Evolutionary conservation across 768 basidiomycete genomes (phyloP).

Genomic region (Kondoa malvinella): DNA sequence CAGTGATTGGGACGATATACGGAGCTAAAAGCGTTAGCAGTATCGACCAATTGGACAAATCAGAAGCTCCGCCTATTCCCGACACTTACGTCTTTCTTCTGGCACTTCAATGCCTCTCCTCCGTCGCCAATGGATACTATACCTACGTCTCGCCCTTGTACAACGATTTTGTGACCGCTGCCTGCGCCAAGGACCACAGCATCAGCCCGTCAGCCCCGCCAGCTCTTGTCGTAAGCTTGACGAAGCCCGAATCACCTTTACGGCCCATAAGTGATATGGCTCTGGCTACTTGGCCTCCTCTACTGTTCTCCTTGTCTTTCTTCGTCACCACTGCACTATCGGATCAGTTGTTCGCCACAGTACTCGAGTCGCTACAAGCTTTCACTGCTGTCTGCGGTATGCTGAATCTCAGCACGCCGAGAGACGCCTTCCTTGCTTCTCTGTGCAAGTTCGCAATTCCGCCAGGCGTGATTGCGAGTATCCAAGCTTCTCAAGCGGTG

Average conservation of each 20-base stretch:
- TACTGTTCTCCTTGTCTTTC: constrained; percentile 77
- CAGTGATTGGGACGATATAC: neutral
- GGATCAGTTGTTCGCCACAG: constrained; percentile 76
- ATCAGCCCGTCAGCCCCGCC: constrained; percentile 50
- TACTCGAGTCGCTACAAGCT: constrained; percentile 61
- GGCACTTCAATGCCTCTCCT: constrained; percentile 68
- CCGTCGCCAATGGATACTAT: constrained; percentile 74
- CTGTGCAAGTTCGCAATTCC: constrained; percentile 90
- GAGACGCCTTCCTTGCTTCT: constrained; percentile 80
- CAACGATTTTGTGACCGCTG: constrained; percentile 34
- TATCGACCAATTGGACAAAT: constrained; percentile 96
- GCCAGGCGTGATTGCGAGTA: constrained; percentile 62
- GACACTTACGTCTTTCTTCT: constrained; percentile 88
- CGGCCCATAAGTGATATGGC: constrained; percentile 57
- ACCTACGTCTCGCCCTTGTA: constrained; percentile 39
- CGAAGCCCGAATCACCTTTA: constrained; percentile 30
- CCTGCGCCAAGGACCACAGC: constrained; percentile 42
- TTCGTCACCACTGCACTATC: constrained; percentile 78
- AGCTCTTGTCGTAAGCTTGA: constrained; percentile 47
- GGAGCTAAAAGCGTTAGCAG: constrained; percentile 5
- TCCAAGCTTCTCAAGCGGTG: constrained; percentile 39
- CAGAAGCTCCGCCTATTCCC: constrained; percentile 80
- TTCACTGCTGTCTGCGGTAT: constrained; percentile 78
- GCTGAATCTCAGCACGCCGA: constrained; percentile 65
- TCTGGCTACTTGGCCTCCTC: constrained; percentile 74